Evolutionary conservation across 164 flowering plant genomes (phyloP).

Genomic region (Malania oleifera): DNA sequence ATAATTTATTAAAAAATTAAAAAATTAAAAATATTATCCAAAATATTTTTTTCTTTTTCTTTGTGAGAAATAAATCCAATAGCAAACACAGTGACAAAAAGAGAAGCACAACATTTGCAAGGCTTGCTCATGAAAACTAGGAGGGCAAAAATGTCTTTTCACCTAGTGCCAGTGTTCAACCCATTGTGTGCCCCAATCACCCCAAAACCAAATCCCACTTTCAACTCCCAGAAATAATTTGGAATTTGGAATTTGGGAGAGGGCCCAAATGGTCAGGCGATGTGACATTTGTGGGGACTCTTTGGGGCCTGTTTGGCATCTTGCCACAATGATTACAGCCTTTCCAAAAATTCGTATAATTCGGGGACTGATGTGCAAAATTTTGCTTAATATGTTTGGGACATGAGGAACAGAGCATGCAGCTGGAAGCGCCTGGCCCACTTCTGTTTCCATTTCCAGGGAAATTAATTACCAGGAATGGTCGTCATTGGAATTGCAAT

Average conservation of each 20-base stretch:
- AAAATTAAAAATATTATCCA: no score
- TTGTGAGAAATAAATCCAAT: background rate
- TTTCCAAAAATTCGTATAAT: background rate
- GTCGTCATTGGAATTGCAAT: background rate
- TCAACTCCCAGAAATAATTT: no score
- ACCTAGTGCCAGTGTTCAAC: background rate
- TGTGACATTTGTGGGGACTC: conserved; percentile 8
- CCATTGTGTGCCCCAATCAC: no score
- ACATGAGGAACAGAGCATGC: no score
- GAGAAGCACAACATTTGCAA: no score
- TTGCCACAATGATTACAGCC: background rate
- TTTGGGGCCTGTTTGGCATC: background rate
- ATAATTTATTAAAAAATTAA: no score
- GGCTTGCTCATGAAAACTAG: no score
- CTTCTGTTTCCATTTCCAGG: conserved; percentile 6
- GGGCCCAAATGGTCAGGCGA: background rate
- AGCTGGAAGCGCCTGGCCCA: background rate
- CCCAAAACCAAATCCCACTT: no score
- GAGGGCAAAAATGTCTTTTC: background rate
- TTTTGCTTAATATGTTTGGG: conserved; percentile 1
- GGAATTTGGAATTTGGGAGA: background rate
- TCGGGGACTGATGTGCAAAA: conserved; percentile 2
- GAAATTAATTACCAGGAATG: background rate
- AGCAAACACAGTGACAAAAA: no score
- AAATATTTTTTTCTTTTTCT: background rate